phyloP scores from a whole-genome alignment of 2,329 filamentous ascomycete species.

The Ciborinia camelliae region DNA sequence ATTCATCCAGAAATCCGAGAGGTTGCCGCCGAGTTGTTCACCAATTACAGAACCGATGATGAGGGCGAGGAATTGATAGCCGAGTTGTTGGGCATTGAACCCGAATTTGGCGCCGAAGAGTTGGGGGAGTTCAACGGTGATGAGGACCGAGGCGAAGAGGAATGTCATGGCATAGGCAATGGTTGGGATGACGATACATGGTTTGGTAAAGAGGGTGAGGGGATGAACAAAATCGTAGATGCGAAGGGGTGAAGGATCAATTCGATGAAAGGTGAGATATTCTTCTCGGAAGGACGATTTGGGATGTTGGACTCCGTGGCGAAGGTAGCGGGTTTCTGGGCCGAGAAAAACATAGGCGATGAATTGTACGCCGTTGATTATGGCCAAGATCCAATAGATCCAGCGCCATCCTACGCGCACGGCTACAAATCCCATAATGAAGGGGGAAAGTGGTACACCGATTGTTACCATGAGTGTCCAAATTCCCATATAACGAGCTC shows the following conservation, averaged over 20 bases:
- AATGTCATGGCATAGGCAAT: conserved; percentile 57
- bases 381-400: conserved; percentile 43
- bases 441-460: conserved; percentile 26
- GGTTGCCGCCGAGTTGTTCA: conserved; percentile 54
- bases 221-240: conserved; percentile 52
- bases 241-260: conserved; percentile 50
- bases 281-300: conserved; percentile 32
- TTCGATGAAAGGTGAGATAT: conserved; percentile 45
- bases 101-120: conserved; percentile 53
- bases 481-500: conserved; percentile 51
- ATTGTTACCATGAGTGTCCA: conserved; percentile 43
- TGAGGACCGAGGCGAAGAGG: conserved; percentile 50
- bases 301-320: conserved; percentile 22
- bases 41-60: conserved; percentile 57
- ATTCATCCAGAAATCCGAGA: conserved; percentile 54
- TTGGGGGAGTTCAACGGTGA: conserved; percentile 57
- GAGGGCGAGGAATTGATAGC: conserved; percentile 54
- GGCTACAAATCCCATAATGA: conserved; percentile 42
- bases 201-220: conserved; percentile 42
- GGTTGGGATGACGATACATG: conserved; percentile 50
- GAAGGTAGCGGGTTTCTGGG: conserved; percentile 53
- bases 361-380: conserved; percentile 55
- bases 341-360: conserved; percentile 54
- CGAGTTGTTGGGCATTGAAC: conserved; percentile 56
- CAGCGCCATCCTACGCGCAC: conserved; percentile 14